Evolutionary conservation across 306 rosid species (phyloP).

Genomic region (Canavalia gladiata): DNA sequence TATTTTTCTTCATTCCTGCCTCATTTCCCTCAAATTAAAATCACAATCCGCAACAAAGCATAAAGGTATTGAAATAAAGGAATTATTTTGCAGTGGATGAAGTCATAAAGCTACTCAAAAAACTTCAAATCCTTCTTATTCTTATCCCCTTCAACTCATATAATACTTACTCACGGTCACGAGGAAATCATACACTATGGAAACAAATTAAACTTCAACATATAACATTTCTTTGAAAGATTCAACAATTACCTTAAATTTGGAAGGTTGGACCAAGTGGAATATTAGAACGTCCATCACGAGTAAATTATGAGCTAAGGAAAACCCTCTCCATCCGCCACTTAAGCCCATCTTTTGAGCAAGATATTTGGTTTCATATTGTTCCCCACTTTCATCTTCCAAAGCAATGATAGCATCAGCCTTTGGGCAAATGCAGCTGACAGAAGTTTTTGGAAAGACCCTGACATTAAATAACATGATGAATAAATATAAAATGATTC

Average conservation of each 20-base stretch:
- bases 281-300: slow-evolving; percentile 58
- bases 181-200: not conserved
- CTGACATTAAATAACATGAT: slow-evolving; percentile 48
- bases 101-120: not conserved
- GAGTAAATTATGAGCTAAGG: slow-evolving; percentile 51
- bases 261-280: slow-evolving; percentile 53
- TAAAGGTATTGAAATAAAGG: not conserved
- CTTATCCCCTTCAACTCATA: not conserved
- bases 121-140: not conserved
- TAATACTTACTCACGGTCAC: too few relatives aligned
- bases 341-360: slow-evolving; percentile 55
- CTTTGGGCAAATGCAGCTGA: slow-evolving; percentile 55
- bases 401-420: slow-evolving; percentile 48
- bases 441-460: slow-evolving; percentile 61
- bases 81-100: not conserved
- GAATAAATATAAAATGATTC: not conserved
- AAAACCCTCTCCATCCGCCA: slow-evolving; percentile 67
- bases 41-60: slow-evolving; percentile 17
- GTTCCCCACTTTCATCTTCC: slow-evolving; percentile 62
- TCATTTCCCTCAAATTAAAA: slow-evolving; percentile 3
- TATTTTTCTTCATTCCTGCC: slow-evolving; percentile 3
- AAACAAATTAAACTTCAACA: not conserved
- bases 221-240: not conserved
- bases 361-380: slow-evolving; percentile 52
- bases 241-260: slow-evolving; percentile 58